A percentile compares a stretch with the other conserved stretches of the same genome.
These are phyloP conservation scores for Symbiotaphrina buchneri DNA, from an alignment of 495 filamentous ascomycete species.

Conservation along the genomic window DNA sequence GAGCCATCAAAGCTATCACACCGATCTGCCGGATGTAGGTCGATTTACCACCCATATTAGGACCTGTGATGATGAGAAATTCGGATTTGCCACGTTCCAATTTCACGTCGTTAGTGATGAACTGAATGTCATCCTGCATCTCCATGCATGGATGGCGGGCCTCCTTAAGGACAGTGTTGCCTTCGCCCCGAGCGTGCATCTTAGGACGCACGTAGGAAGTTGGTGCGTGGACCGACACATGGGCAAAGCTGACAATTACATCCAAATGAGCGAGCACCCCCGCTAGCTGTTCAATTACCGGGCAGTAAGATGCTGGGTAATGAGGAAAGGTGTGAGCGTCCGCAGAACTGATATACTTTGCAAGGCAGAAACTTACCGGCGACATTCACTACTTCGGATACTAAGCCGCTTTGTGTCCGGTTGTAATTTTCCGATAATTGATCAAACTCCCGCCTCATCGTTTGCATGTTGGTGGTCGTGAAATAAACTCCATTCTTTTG, in stretches of 20 bases:
- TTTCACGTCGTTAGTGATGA: slow-evolving; percentile 93
- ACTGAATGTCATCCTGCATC: slow-evolving; percentile 94
- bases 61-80: slow-evolving; percentile 93
- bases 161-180: slow-evolving; percentile 78
- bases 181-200: slow-evolving; percentile 76
- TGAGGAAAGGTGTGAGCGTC: neutral
- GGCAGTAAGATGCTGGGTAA: slow-evolving; percentile 60
- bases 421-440: slow-evolving; percentile 92
- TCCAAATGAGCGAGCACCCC: slow-evolving; percentile 84
- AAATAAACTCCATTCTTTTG: slow-evolving; percentile 99
- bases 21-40: slow-evolving; percentile 98
- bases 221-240: slow-evolving; percentile 84
- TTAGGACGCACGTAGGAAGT: slow-evolving; percentile 76
- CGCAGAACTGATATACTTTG: neutral
- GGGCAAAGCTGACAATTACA: slow-evolving; percentile 88
- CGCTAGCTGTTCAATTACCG: slow-evolving; percentile 76
- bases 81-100: slow-evolving; percentile 62
- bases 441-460: slow-evolving; percentile 73
- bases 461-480: slow-evolving; percentile 68
- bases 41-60: slow-evolving; percentile 98
- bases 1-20: slow-evolving; percentile 93
- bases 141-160: slow-evolving; percentile 97
- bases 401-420: slow-evolving; percentile 76
- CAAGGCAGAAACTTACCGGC: slow-evolving; percentile 16
- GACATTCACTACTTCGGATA: slow-evolving; percentile 80